Evolutionary conservation across 2,329 filamentous ascomycete species (phyloP).

Genomic region (Exophiala aquamarina): DNA sequence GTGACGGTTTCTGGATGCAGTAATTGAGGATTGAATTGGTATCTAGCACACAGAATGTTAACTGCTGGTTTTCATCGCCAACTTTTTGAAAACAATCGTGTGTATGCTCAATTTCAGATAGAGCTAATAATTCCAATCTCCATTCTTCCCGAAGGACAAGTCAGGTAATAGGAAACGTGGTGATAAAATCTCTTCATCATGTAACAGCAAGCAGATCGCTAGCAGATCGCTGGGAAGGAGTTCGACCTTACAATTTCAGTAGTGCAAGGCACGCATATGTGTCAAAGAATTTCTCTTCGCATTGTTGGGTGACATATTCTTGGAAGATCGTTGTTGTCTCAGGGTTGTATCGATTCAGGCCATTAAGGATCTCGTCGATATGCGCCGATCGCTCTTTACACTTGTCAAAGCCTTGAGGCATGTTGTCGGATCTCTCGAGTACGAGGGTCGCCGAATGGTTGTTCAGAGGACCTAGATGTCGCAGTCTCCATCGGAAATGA

Average conservation of each 20-base stretch:
- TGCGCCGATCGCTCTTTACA: conserved; percentile 88
- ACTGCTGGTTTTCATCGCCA: neutral
- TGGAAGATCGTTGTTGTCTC: conserved; percentile 93
- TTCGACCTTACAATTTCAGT: conserved; percentile 77
- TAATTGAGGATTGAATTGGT: conserved; percentile 99
- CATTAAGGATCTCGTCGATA: conserved; percentile 91
- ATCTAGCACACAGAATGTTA: conserved; percentile 54
- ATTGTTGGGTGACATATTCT: conserved; percentile 91
- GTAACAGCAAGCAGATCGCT: no score
- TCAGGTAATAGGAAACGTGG: conserved; percentile 99
- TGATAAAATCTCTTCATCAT: conserved; percentile 71
- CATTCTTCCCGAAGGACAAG: conserved; percentile 56
- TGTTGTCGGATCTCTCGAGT: conserved; percentile 11
- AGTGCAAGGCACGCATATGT: conserved; percentile 95
- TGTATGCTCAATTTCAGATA: conserved; percentile 60
- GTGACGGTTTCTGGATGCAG: conserved; percentile 95
- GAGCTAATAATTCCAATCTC: conserved; percentile 70
- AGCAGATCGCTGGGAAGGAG: no score
- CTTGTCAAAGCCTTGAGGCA: conserved; percentile 68
- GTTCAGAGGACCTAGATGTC: neutral
- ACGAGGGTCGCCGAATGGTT: neutral
- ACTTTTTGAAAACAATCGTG: neutral
- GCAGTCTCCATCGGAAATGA: conserved; percentile 6
- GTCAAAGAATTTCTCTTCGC: conserved; percentile 91
- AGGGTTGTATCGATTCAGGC: conserved; percentile 97